phyloP scores from a whole-genome alignment of 345 rosid species.

The Trapa incisa region DNA sequence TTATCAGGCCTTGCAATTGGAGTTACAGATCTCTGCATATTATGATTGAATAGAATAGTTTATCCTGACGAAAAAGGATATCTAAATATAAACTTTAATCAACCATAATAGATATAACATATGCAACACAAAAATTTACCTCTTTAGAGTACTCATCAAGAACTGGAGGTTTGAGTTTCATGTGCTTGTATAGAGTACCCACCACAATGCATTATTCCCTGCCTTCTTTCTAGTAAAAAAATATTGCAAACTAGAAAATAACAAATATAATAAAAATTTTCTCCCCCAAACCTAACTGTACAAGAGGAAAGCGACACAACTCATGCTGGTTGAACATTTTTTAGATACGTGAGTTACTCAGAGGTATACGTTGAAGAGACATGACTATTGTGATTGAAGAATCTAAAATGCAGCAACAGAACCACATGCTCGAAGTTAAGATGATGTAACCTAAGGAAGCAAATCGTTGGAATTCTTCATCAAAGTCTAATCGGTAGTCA shows the following conservation, averaged over 20 bases:
- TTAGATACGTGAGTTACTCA: no score
- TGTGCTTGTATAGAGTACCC: constrained; percentile 87
- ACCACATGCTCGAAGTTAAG: no score
- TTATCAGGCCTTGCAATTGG: constrained; percentile 78
- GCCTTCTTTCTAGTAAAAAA: constrained; percentile 62
- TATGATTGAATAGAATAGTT: not conserved
- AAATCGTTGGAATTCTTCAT: no score
- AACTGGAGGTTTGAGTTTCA: constrained; percentile 89
- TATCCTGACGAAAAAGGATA: not conserved
- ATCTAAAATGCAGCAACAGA: no score
- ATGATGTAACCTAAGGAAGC: no score
- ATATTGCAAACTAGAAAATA: constrained; percentile 55
- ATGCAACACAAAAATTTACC: constrained; percentile 22
- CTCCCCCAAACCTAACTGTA: not conserved
- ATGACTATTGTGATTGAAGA: no score
- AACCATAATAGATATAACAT: not conserved
- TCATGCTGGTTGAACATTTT: not conserved
- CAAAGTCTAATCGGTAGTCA: no score
- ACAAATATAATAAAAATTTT: not conserved
- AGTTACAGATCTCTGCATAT: constrained; percentile 53
- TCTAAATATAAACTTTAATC: not conserved
- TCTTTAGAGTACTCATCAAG: constrained; percentile 95
- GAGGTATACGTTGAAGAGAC: no score
- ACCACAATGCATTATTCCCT: constrained; percentile 66
- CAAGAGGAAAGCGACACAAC: not conserved